A percentile compares a stretch with the other conserved stretches of the same genome.
phyloP scores from a whole-genome alignment of 2,329 filamentous ascomycete genomes.

The Colletotrichum zoysiae region DNA sequence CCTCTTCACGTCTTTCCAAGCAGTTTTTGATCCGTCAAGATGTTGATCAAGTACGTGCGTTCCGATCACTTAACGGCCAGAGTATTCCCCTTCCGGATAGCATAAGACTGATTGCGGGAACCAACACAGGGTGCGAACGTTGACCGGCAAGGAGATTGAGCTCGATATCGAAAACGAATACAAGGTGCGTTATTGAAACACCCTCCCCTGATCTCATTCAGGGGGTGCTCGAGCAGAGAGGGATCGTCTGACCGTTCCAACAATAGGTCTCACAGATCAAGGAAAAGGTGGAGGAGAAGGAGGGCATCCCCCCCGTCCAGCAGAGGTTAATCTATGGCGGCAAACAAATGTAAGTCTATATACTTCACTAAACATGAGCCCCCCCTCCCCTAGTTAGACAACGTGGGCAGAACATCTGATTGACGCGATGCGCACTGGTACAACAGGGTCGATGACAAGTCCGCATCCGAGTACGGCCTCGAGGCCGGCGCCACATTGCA shows the following conservation, averaged over 20 bases:
- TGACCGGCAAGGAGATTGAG: slow-evolving; percentile 99
- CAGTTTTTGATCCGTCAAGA: slow-evolving; percentile 46
- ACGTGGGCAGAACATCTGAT: background rate
- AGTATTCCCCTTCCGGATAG: background rate
- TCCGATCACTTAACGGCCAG: slow-evolving; percentile 1
- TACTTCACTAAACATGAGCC: background rate
- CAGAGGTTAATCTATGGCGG: slow-evolving; percentile 96
- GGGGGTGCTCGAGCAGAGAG: background rate
- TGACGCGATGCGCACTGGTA: slow-evolving; percentile 14
- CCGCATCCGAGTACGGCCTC: slow-evolving; percentile 88
- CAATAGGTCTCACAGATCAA: slow-evolving; percentile 92
- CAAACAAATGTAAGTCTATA: slow-evolving; percentile 85
- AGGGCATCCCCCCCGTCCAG: slow-evolving; percentile 96
- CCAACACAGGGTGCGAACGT: slow-evolving; percentile 88
- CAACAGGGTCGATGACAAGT: slow-evolving; percentile 91
- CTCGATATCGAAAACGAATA: slow-evolving; percentile 95
- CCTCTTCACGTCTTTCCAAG: background rate
- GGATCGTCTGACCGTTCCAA: slow-evolving; percentile 19
- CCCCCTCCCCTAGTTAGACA: background rate
- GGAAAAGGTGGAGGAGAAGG: slow-evolving; percentile 99
- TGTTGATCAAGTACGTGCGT: slow-evolving; percentile 66
- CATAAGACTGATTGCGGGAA: slow-evolving; percentile 24
- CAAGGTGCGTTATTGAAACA: slow-evolving; percentile 73
- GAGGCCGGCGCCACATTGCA: slow-evolving; percentile 94
- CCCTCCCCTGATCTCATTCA: background rate